Base-by-base conservation (phyloP, 805 yeast species). In the Starmerella roubikii region DNA sequence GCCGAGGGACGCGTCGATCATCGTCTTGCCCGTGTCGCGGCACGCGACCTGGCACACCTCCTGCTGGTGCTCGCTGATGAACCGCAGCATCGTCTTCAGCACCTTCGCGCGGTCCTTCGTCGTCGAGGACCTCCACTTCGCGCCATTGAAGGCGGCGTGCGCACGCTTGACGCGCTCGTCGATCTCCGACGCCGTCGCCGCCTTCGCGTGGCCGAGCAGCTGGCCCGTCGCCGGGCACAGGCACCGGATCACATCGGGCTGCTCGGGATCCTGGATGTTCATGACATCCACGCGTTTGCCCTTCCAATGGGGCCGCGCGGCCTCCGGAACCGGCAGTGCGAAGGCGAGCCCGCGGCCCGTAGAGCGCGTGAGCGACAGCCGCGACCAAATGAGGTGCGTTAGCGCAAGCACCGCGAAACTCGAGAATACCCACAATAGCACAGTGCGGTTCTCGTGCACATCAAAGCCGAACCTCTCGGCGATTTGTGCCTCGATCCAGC, bases 141-240 rank as follows among this genome's bases (percentile, higher is more conserved):
- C 24, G 16, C 16, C 3, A 16, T 18, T 18, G 2, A 86, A 84
- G 2, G 43, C 45, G 25, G 59, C 58, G 32, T 47, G 51, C 2
- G 84, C 76, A 13, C 50, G 48, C n/a, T 49, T 48, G 16, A 91
- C 73, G 40, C 74, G 68, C 5, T 52, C 49, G 55, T 88, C 88
- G 57, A 91, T 80, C 33, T 84, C 91, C 3, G 67, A 69, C 34
- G 64, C 66, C n/a, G 78, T 61, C 40, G 74, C 71, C 1, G 83
- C 75, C 35, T 67, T 62, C 50, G 76, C 77, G 18, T 75, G 67
- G 1, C 94, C 97, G 47, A 88, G 64, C 45, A 64, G 76, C 59
- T 84, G 95, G 25, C 95, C 93, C 0, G 97, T 91, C 0, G 97
- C 95, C 3, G 98, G 98, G 61, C 98, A 88, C 57, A 82, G 79